These are phyloP conservation scores for Colletotrichum magnum DNA, from an alignment of 2,329 filamentous ascomycete genomes.

Conservation along the genomic window DNA sequence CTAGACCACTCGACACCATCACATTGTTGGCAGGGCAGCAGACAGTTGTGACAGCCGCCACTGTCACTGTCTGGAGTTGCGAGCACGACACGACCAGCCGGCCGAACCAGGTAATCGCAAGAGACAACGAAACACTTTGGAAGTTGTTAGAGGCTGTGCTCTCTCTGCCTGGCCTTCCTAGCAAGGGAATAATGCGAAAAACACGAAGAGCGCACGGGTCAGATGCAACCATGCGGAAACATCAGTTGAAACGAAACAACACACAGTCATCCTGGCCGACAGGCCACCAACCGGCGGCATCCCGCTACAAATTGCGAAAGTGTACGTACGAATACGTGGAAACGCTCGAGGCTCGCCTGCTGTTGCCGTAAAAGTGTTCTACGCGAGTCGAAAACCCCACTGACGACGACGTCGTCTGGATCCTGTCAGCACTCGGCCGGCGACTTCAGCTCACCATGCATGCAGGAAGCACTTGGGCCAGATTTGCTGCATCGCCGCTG, in stretches of 20 bases:
- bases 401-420: slow-evolving; percentile 11
- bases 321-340: slow-evolving; percentile 12
- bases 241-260: slow-evolving; percentile 36
- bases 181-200: slow-evolving; percentile 19
- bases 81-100: slow-evolving; percentile 8
- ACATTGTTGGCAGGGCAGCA: slow-evolving; percentile 17
- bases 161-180: slow-evolving; percentile 13
- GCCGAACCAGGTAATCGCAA: slow-evolving; percentile 13
- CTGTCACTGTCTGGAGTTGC: slow-evolving; percentile 11
- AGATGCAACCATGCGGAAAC: slow-evolving; percentile 25
- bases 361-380: neutral
- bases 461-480: slow-evolving; percentile 8
- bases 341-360: slow-evolving; percentile 10
- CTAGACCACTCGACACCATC: slow-evolving; percentile 33
- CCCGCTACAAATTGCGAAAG: slow-evolving; percentile 19
- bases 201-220: slow-evolving; percentile 24
- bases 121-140: slow-evolving; percentile 32
- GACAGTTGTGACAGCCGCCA: slow-evolving; percentile 31
- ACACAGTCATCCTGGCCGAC: slow-evolving; percentile 5
- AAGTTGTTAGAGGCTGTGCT: slow-evolving; percentile 6
- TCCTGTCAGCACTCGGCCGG: slow-evolving; percentile 5
- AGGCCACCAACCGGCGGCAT: neutral
- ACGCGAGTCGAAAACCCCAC: slow-evolving; percentile 18
- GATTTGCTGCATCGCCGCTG: neutral
- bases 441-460: slow-evolving; percentile 10